Evolutionary conservation across 345 rosid species (phyloP), one percentile per base, ranked within the genome.

Genomic region (Mercurialis annua): DNA sequence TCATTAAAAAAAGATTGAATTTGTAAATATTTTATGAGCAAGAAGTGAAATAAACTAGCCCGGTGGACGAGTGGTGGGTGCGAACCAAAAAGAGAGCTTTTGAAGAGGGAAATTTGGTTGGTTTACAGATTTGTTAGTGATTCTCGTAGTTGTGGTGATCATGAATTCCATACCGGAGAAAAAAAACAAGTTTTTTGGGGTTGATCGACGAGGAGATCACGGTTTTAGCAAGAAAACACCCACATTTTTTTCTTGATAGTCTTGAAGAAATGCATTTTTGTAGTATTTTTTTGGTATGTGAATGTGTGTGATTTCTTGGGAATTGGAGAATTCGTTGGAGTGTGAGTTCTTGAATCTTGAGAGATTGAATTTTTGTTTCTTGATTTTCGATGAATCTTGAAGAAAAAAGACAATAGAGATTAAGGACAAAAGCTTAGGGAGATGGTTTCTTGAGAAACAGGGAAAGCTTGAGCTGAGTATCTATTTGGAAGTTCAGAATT

Each of bases 11-110:
- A 33, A 21, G 52, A 6, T 23, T 20, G 16, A 29, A 34, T n/a
- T 27, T 29, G 40, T 27, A 36, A 4, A 36, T 9, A 3, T 36
- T 36, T 67, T 71, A 83, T 1, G 79, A 66, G 44, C 80, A 72
- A 59, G 54, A 71, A 57, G 72, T 59, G 60, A 33, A 64, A 57
- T 33, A 70, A 65, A 55, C 53, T 4, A 76, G 74, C 89, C 87
- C 0, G 95, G 92, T 0, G 95, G 95, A 42, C 87, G 89, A 52
- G 81, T 84, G 34, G 90, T 83, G 50, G 87, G 90, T 26, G 90
- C 90, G 51, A 86, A 88, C 91, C 91, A 84, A 68, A 84, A 84
- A 33, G 95, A 88, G 56, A 84, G 84, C 74, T 76, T 81, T 65
- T 80, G 86, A 31, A 81, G 83, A 55, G 79, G 82, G 76, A 83